Conservation (phyloP, 352 stramenopile species). For the Phytophthora boehmeriae region DNA sequence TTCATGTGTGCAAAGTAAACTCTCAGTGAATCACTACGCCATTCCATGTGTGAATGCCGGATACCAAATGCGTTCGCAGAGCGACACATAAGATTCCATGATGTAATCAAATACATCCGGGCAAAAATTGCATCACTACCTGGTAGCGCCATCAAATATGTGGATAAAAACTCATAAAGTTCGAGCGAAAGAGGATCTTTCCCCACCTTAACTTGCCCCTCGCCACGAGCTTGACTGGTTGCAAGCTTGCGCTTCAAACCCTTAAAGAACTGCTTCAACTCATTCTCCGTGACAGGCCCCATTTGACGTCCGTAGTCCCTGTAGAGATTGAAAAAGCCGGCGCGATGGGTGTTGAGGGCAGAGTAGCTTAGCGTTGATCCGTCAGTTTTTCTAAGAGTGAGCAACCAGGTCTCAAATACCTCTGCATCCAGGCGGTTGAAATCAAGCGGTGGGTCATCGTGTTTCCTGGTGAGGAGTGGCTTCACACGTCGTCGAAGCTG, state of each 20-base stretch:
- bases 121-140: slow-evolving; percentile 12
- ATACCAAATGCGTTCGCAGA: slow-evolving; percentile 19
- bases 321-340: slow-evolving; percentile 17
- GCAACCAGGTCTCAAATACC: slow-evolving; percentile 20
- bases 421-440: slow-evolving; percentile 15
- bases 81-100: slow-evolving; percentile 23
- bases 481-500: no score
- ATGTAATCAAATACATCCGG: slow-evolving; percentile 4
- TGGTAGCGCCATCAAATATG: slow-evolving; percentile 3
- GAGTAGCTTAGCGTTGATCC: slow-evolving; percentile 10
- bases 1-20: slow-evolving; percentile 49
- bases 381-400: slow-evolving; percentile 26
- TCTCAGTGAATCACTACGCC: slow-evolving; percentile 32
- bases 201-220: not conserved
- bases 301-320: slow-evolving; percentile 12
- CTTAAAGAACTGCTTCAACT: slow-evolving; percentile 7
- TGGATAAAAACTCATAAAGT: slow-evolving; percentile 1
- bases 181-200: slow-evolving; percentile 10
- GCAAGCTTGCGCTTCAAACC: slow-evolving; percentile 3
- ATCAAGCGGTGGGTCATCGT: slow-evolving; percentile 5
- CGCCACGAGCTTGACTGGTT: not conserved
- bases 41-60: slow-evolving; percentile 28
- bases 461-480: slow-evolving; percentile 1
- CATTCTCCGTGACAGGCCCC: slow-evolving; percentile 7
- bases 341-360: slow-evolving; percentile 3